These are phyloP conservation scores for Starmera amethionina DNA, from an alignment of 805 yeast species.

Conservation along the genomic window DNA sequence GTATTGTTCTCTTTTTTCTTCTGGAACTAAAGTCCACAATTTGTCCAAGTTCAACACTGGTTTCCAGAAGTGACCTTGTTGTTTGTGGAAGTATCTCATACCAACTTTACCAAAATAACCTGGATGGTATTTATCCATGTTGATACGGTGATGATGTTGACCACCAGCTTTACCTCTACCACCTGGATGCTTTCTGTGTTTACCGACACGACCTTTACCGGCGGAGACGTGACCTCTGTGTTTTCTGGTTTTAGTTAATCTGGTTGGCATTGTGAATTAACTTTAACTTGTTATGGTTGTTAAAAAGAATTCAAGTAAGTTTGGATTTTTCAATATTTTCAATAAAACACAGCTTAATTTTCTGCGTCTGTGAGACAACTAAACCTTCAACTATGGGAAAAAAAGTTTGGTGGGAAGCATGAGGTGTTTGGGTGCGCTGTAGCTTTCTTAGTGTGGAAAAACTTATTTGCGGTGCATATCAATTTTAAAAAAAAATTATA, in stretches of 20 bases:
- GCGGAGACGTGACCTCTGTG: constrained; percentile 99
- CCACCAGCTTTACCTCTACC: constrained; percentile 99
- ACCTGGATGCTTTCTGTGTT: constrained; percentile 99
- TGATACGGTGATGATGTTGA: constrained; percentile 99
- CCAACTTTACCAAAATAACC: constrained; percentile 99
- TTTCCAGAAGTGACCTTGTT: constrained; percentile 90
- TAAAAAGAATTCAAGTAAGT: neutral
- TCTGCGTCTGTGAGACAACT: no score
- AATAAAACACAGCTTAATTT: no score
- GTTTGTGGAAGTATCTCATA: constrained; percentile 99
- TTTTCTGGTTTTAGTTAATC: constrained; percentile 99
- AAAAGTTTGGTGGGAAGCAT: no score
- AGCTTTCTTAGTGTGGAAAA: no score
- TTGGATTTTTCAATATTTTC: constrained; percentile 1
- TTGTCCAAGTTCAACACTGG: constrained; percentile 97
- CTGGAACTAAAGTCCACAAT: constrained; percentile 95
- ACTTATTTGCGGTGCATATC: no score
- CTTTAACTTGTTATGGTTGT: constrained; percentile 13
- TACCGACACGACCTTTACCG: constrained; percentile 99
- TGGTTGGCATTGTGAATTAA: constrained; percentile 78
- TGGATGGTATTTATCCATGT: constrained; percentile 99
- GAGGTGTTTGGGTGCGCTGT: no score
- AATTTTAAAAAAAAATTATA: no score
- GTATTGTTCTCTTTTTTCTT: constrained; percentile 90
- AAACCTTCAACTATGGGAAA: no score